These are phyloP conservation scores for Diplocarpon mali DNA, from an alignment of 2,329 filamentous ascomycete species.

Conservation along the genomic window DNA sequence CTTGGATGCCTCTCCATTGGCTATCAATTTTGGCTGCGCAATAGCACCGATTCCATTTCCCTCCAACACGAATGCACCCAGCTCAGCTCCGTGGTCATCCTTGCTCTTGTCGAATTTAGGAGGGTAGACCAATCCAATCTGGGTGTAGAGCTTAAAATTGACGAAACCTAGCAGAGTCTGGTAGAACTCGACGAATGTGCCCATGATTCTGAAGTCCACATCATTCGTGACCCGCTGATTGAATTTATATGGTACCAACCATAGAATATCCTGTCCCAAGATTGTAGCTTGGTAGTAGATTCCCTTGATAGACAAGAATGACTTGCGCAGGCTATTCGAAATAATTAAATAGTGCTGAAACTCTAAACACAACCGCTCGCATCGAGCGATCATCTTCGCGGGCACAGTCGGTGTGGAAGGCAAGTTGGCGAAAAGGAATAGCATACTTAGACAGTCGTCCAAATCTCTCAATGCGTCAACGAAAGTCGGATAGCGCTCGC, in stretches of 20 bases:
- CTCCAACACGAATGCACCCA: slow-evolving; percentile 85
- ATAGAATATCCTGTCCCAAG: slow-evolving; percentile 91
- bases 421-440: slow-evolving; percentile 95
- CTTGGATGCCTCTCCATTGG: slow-evolving; percentile 38
- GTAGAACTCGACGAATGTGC: slow-evolving; percentile 97
- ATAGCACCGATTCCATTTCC: slow-evolving; percentile 51
- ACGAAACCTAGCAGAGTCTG: slow-evolving; percentile 91
- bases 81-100: slow-evolving; percentile 81
- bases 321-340: slow-evolving; percentile 85
- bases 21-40: slow-evolving; percentile 40
- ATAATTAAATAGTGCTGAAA: slow-evolving; percentile 97
- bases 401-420: slow-evolving; percentile 84
- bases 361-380: slow-evolving; percentile 85
- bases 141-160: slow-evolving; percentile 90
- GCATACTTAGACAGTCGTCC: slow-evolving; percentile 92
- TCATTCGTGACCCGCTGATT: slow-evolving; percentile 90
- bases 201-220: slow-evolving; percentile 98
- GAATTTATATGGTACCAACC: slow-evolving; percentile 96
- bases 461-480: slow-evolving; percentile 87
- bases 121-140: slow-evolving; percentile 84
- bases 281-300: slow-evolving; percentile 99
- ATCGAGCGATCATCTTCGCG: slow-evolving; percentile 89
- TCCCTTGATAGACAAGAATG: slow-evolving; percentile 96
- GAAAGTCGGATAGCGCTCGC: slow-evolving; percentile 96
- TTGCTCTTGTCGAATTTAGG: slow-evolving; percentile 82